Base-by-base conservation (phyloP, 1,139 yeast species). In the Hanseniaspora uvarum region DNA sequence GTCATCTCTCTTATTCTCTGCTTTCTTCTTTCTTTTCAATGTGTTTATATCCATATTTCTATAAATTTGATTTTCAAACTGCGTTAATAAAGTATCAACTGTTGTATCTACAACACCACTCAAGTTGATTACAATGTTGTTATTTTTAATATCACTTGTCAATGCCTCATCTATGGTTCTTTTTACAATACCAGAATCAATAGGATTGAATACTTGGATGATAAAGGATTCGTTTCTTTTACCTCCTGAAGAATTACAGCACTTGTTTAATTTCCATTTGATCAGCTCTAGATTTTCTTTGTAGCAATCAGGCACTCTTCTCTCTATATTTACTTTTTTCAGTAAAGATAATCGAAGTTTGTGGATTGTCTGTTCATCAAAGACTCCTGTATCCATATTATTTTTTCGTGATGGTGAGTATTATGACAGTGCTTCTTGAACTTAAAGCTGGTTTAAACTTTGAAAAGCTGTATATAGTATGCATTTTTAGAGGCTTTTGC, bases 141-240 rank as follows among this genome's bases (percentile, higher is more conserved):
- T 50, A 24, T 50, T 50, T 38, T 37, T 43, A 21, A 50, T 50
- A 31, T 50, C 53, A 31, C 36, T 50, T 4, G 48, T 28, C 14
- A 50, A 14, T 21, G 45, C 47, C 14, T 50, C 33, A 18, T 50
- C 44, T 10, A 37, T 50, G 8, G 37, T 26, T 14, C 44, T 43
- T 30, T 41, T 50, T 1, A 50, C 48, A 4, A 43, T 23, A 5
- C 26, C 11, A 6, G 11, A 24, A 11, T 50, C 47, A 14, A 16
- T 21, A 3, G 48, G 39, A 21, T 44, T 41, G n/a, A 43, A 30
- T 3, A 50, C 48, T 37, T 50, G 53, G 8, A 50, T 28, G 12
- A 50, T 50, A 11, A 50, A 43, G 0, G 53, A 50, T 6, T 50
- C 53, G 18, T 50, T 50, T 50, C 53, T 50, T 43, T 50, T 50